Evolutionary conservation across 2,329 filamentous ascomycete species (phyloP).

Genomic region (Sporothrix inflata): DNA sequence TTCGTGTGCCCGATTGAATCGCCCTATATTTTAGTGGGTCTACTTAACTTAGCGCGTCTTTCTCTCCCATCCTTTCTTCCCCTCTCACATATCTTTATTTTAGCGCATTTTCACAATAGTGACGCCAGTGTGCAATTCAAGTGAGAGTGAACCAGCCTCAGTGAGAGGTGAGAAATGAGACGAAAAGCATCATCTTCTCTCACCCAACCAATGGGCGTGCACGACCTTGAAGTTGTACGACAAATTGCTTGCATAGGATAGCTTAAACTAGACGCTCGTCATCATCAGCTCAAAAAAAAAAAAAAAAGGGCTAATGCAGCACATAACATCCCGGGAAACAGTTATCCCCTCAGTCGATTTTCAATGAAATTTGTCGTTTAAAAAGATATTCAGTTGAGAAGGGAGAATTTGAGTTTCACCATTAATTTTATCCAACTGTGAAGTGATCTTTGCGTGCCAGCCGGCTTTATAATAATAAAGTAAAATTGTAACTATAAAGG

Average conservation of each 20-base stretch:
- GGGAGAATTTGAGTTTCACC: background rate
- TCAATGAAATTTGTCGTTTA: background rate
- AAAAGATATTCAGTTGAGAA: background rate
- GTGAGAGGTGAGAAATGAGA: background rate
- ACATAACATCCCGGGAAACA: background rate
- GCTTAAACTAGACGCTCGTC: background rate
- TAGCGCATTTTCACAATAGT: background rate
- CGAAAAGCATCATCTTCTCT: background rate
- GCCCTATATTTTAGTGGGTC: background rate
- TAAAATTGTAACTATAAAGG: background rate
- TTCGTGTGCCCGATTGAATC: conserved; percentile 2
- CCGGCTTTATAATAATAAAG: background rate
- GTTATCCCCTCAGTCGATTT: background rate
- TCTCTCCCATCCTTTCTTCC: background rate
- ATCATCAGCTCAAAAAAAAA: background rate
- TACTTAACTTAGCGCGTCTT: background rate
- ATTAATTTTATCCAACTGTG: background rate
- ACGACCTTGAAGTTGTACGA: background rate
- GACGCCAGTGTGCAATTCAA: background rate
- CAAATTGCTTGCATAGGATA: background rate
- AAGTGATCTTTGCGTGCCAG: background rate
- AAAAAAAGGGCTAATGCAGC: conserved; percentile 4
- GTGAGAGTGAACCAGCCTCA: background rate
- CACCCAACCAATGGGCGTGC: background rate
- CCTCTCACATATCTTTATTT: background rate